A percentile compares a stretch with the other conserved stretches of the same genome.
phyloP scores from a whole-genome alignment of 2,329 filamentous ascomycete genomes.

The Juglanconis oblonga region DNA sequence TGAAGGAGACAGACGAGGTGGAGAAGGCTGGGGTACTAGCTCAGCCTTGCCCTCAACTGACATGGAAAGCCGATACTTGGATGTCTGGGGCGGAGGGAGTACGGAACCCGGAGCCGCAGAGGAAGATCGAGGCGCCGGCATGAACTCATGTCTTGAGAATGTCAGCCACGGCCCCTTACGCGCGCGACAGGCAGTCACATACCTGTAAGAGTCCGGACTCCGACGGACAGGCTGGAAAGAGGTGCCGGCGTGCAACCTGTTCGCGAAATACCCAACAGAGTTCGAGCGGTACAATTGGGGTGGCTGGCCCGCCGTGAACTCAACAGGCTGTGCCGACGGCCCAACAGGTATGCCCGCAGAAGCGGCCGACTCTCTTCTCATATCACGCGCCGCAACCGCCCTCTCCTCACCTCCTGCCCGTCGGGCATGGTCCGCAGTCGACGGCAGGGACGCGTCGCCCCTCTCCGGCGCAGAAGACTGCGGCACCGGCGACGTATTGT shows the following conservation, averaged over 20 bases:
- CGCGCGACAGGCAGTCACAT: constrained; percentile 20
- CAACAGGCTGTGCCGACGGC: constrained; percentile 24
- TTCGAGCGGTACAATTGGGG: constrained; percentile 26
- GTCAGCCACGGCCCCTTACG: constrained; percentile 15
- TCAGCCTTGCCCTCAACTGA: constrained; percentile 91
- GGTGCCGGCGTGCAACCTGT: constrained; percentile 53
- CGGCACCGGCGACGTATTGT: constrained; percentile 13
- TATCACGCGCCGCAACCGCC: background rate
- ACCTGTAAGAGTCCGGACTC: constrained; percentile 45
- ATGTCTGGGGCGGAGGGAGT: constrained; percentile 39
- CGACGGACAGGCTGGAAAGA: constrained; percentile 48
- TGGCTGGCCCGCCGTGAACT: constrained; percentile 21
- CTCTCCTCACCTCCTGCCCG: constrained; percentile 7
- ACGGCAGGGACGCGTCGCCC: constrained; percentile 8
- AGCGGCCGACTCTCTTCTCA: constrained; percentile 7
- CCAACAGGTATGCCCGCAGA: constrained; percentile 2
- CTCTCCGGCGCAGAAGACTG: constrained; percentile 1
- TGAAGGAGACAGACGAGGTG: constrained; percentile 42
- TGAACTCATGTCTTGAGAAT: constrained; percentile 38
- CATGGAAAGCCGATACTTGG: constrained; percentile 72
- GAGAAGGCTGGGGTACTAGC: constrained; percentile 63
- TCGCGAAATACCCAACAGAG: constrained; percentile 50
- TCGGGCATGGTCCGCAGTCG: constrained; percentile 1
- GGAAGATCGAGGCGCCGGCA: constrained; percentile 40
- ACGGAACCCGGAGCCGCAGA: constrained; percentile 35